Conservation (phyloP, 1,284 basidiomycete genomes). For the Puccinia triticina region DNA sequence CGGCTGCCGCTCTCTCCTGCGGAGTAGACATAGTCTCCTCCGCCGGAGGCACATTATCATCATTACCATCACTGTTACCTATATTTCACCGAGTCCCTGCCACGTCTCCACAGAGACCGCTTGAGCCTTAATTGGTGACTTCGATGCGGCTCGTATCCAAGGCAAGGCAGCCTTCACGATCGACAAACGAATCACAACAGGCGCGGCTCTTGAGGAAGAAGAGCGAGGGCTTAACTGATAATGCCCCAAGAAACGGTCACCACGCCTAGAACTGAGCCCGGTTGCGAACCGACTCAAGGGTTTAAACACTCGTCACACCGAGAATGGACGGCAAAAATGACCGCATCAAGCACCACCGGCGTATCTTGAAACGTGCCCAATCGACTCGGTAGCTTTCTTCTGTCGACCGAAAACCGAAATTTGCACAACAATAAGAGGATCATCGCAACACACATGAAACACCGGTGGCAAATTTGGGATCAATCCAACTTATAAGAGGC, state of each 20-base stretch:
- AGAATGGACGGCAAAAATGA: background rate
- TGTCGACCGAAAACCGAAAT: background rate
- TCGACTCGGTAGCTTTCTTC: background rate
- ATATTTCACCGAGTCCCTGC: no score
- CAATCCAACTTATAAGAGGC: background rate
- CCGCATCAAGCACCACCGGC: background rate
- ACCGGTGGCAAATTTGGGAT: background rate
- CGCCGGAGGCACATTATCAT: no score
- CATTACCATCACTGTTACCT: no score
- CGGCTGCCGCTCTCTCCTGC: no score
- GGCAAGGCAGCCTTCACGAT: background rate
- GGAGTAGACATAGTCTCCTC: no score
- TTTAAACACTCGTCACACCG: background rate
- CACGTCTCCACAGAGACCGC: background rate
- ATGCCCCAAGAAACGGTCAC: background rate
- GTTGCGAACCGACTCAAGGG: background rate
- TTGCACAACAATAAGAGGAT: background rate
- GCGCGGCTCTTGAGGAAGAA: background rate
- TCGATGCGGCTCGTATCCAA: background rate
- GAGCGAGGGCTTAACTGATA: background rate
- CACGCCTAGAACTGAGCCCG: background rate
- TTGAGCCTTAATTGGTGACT: background rate
- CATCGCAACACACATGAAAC: background rate
- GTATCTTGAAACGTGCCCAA: background rate
- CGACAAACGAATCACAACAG: background rate